phyloP scores from a whole-genome alignment of 106 monocot genomes.

The Dendrobium catenatum region DNA sequence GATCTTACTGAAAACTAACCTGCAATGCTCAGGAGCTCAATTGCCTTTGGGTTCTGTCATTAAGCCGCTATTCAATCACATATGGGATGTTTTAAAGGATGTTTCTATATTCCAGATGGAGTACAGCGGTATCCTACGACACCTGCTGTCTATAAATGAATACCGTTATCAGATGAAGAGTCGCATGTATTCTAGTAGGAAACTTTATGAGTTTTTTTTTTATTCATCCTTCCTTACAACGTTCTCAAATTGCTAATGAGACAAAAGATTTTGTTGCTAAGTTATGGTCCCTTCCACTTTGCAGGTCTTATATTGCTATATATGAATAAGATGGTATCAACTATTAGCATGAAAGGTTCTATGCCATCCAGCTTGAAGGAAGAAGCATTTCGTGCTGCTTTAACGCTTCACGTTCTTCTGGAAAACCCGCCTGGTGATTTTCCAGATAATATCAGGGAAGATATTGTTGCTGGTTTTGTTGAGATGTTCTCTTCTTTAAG shows the following conservation, averaged over 20 bases:
- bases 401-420: slow-evolving; percentile 68
- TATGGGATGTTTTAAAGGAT: slow-evolving; percentile 60
- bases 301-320: slow-evolving; percentile 62
- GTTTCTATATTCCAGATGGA: slow-evolving; percentile 58
- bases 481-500: slow-evolving; percentile 53
- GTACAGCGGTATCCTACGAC: slow-evolving; percentile 68
- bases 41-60: slow-evolving; percentile 52
- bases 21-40: slow-evolving; percentile 35
- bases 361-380: slow-evolving; percentile 52
- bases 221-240: neutral
- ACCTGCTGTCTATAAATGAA: slow-evolving; percentile 50
- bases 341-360: slow-evolving; percentile 22
- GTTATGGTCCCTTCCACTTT: neutral
- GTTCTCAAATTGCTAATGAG: neutral
- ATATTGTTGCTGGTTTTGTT: slow-evolving; percentile 51
- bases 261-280: neutral
- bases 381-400: slow-evolving; percentile 56
- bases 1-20: neutral
- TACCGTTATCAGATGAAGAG: slow-evolving; percentile 78
- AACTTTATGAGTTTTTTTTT: neutral
- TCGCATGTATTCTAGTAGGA: slow-evolving; percentile 59
- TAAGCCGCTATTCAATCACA: slow-evolving; percentile 67
- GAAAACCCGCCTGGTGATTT: slow-evolving; percentile 92
- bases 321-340: slow-evolving; percentile 38
- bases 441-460: slow-evolving; percentile 50